Conservation (phyloP, 2,329 filamentous ascomycete genomes). For the Pseudogymnoascus sp. region DNA sequence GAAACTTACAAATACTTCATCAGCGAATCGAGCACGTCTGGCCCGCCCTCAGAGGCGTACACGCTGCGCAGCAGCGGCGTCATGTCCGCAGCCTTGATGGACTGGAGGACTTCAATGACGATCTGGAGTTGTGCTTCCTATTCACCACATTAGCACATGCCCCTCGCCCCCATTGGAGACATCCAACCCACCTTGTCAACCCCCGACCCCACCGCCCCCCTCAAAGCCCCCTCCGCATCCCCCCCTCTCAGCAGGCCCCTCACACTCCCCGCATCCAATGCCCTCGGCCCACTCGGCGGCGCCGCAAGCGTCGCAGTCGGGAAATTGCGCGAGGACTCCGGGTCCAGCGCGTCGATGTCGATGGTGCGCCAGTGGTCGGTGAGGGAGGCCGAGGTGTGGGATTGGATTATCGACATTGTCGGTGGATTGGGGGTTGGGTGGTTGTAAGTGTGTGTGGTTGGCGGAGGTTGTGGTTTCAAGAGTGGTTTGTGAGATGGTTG, state of each 20-base stretch:
- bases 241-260: conserved; percentile 80
- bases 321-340: conserved; percentile 87
- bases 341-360: conserved; percentile 85
- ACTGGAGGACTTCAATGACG: conserved; percentile 87
- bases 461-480: background rate
- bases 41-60: conserved; percentile 68
- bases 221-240: conserved; percentile 77
- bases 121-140: conserved; percentile 81
- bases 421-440: conserved; percentile 1
- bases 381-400: conserved; percentile 51
- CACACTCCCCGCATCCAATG: conserved; percentile 35
- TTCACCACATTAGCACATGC: conserved; percentile 9
- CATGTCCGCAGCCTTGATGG: conserved; percentile 95
- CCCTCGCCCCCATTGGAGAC: too few relatives aligned
- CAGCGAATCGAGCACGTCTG: conserved; percentile 79
- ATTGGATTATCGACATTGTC: conserved; percentile 58
- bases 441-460: background rate
- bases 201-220: conserved; percentile 68
- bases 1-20: conserved; percentile 89
- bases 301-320: conserved; percentile 76
- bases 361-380: conserved; percentile 73
- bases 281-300: conserved; percentile 62
- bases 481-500: background rate
- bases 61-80: conserved; percentile 76
- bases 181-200: conserved; percentile 48